Evolutionary conservation across 192 early-diverging fungal species (phyloP).

Genomic region (Podila epigama): DNA sequence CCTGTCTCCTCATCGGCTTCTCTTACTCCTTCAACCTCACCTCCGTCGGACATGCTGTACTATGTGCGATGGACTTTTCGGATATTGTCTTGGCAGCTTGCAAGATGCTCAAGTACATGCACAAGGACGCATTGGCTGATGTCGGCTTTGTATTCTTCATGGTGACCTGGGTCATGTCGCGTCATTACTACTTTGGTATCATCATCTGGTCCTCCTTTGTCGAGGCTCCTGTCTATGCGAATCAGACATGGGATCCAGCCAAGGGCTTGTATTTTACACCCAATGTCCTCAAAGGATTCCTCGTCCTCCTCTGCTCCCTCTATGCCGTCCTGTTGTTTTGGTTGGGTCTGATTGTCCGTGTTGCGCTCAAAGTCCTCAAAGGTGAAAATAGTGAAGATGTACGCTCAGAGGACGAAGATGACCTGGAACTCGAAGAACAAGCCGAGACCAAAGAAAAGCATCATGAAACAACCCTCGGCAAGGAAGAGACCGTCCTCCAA

Average conservation of each 20-base stretch:
- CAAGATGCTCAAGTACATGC: constrained; percentile 81
- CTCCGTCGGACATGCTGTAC: constrained; percentile 66
- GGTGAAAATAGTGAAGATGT: constrained; percentile 67
- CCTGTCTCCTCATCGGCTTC: constrained; percentile 61
- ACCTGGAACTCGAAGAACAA: constrained; percentile 9
- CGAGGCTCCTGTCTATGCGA: constrained; percentile 53
- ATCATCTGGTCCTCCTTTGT: constrained; percentile 68
- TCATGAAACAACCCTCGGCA: background rate
- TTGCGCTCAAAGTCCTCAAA: constrained; percentile 65
- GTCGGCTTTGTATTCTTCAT: constrained; percentile 73
- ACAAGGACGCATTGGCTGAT: constrained; percentile 61
- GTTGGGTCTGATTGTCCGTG: constrained; percentile 67
- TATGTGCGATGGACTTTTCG: constrained; percentile 70
- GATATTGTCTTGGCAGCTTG: constrained; percentile 65
- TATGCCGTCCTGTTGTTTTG: constrained; percentile 70
- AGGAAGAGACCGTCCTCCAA: background rate
- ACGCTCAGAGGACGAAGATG: constrained; percentile 74
- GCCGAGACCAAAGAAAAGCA: background rate
- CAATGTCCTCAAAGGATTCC: constrained; percentile 55
- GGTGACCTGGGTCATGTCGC: constrained; percentile 76
- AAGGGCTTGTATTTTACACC: constrained; percentile 55
- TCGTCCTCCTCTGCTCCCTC: constrained; percentile 59
- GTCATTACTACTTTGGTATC: constrained; percentile 73
- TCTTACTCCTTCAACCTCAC: constrained; percentile 69
- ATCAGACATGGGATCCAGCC: constrained; percentile 58